A percentile compares a stretch with the other conserved stretches of the same genome.
These are phyloP conservation scores for Leonotis leonurus DNA, from an alignment of 257 asterid species.

Conservation along the genomic window DNA sequence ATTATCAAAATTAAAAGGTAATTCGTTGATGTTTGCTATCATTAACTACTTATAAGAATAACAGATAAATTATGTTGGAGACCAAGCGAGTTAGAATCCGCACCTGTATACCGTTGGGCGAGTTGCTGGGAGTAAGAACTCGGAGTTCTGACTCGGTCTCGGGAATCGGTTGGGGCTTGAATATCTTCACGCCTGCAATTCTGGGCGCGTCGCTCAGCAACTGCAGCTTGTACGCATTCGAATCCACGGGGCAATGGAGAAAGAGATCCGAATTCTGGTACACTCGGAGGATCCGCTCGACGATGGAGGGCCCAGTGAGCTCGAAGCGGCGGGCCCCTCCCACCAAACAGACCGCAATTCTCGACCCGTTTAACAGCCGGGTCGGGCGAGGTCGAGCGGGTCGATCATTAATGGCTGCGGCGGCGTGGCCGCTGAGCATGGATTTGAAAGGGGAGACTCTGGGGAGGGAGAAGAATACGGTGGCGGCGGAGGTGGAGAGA, in stretches of 20 bases:
- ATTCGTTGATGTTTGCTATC: too few relatives aligned
- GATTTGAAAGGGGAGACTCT: constrained; percentile 41
- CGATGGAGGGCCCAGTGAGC: constrained; percentile 86
- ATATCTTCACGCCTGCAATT: constrained; percentile 61
- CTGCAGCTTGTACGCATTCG: constrained; percentile 56
- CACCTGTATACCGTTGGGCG: constrained; percentile 98
- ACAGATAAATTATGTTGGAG: too few relatives aligned
- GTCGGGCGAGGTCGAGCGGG: neutral
- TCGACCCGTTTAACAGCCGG: constrained; percentile 25
- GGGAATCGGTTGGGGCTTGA: constrained; percentile 43
- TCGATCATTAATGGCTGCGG: neutral
- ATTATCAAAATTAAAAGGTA: neutral
- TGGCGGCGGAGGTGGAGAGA: constrained; percentile 34
- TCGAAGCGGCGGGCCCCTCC: constrained; percentile 99
- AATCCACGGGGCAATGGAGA: constrained; percentile 70
- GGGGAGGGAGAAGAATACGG: constrained; percentile 20
- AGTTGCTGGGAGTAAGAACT: constrained; percentile 64
- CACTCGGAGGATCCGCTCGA: constrained; percentile 50
- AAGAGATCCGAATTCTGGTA: constrained; percentile 70
- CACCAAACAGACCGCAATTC: constrained; percentile 89
- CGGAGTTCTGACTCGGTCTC: constrained; percentile 53
- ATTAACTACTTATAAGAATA: too few relatives aligned
- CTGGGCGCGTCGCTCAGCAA: constrained; percentile 66
- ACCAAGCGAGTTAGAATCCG: neutral
- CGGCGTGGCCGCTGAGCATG: constrained; percentile 24